A percentile compares a stretch with the other conserved stretches of the same genome.
These are phyloP conservation scores for Herpetomonas samuelpessoai DNA, from an alignment of 208 protist species.

Conservation along the genomic window DNA sequence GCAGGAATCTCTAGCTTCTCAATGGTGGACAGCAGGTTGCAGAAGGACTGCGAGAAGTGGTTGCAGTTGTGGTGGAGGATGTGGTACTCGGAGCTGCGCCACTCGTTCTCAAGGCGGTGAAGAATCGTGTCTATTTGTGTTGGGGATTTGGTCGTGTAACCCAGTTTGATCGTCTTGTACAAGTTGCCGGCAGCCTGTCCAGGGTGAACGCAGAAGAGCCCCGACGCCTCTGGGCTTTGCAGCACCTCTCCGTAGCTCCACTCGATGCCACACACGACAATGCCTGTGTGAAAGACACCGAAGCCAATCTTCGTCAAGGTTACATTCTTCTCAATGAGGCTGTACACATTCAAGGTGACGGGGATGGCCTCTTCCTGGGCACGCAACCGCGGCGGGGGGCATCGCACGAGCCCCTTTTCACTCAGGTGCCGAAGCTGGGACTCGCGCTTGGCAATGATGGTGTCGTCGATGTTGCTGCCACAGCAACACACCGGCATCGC, in stretches of 20 bases:
- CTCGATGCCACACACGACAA: conserved; percentile 90
- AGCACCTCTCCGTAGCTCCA: conserved; percentile 86
- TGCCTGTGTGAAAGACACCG: conserved; percentile 86
- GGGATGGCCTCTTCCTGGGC: conserved; percentile 30
- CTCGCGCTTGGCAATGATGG: conserved; percentile 26
- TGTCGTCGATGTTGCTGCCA: conserved; percentile 23
- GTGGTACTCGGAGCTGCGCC: conserved; percentile 84
- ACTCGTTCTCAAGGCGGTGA: conserved; percentile 85
- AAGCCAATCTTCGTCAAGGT: conserved; percentile 69
- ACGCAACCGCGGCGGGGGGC: conserved; percentile 31
- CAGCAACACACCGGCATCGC: conserved; percentile 69
- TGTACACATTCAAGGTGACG: conserved; percentile 86
- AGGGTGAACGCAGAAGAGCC: conserved; percentile 79
- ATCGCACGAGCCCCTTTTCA: conserved; percentile 32
- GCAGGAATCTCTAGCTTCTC: conserved; percentile 67
- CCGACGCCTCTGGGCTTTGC: conserved; percentile 56
- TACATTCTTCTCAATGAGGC: conserved; percentile 63
- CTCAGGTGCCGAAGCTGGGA: conserved; percentile 18
- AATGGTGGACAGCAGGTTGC: conserved; percentile 69
- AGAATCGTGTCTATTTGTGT: conserved; percentile 87
- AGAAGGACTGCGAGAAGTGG: conserved; percentile 84
- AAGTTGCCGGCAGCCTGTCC: conserved; percentile 63
- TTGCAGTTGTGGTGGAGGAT: conserved; percentile 92
- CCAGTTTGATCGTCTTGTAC: conserved; percentile 65
- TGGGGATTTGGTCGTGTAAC: conserved; percentile 69